Evolutionary conservation across 352 stramenopile species (phyloP), one percentile per base, ranked within the genome.

Genomic region (Globisporangium middletonii): DNA sequence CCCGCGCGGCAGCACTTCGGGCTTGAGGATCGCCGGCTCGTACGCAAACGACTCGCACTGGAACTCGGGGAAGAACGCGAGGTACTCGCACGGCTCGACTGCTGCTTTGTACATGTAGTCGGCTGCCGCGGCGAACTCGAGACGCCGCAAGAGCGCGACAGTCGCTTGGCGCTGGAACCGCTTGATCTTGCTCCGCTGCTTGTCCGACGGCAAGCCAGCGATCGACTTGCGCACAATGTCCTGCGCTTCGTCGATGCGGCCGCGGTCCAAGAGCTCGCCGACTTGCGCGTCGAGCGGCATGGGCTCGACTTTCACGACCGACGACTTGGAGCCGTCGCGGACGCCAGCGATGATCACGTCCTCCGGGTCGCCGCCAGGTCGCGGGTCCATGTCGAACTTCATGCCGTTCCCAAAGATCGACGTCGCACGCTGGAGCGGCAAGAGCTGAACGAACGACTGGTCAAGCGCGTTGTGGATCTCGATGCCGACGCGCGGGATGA

Each of bases 401-500:
- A 95, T 95, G n/a, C 85, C 85, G 61, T 95, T 95, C 46, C 76
- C 74, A 64, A 95, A 95, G 62, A 95, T 90, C 23, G 76, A 85
- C 8, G 74, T 72, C 5, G 73, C 84, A 23, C 76, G 71, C 27
- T 73, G 68, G 8, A 95, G 65, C 13, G 83, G 65, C 48, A 95
- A 66, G 7, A 73, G 86, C 64, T 95, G 85, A 53, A 95, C 83
- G 47, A 92, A 64, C 3, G 72, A 79, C 55, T 83, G 79, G 62
- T 95, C 85, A 27, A 63, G 76, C 0, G 74, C 66, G 55, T 79
- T 86, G 65, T 90, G 82, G 62, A 95, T 92, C 60, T 95, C 85
- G 5, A 95, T 70, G 27, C 85, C 85, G 4, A 92, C 81, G 49
- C 73, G 69, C 9, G 85, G 85, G 28, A 93, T 75, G 16, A 92